phyloP scores from a whole-genome alignment of 805 yeast species.

The Metschnikowia shivogae region DNA sequence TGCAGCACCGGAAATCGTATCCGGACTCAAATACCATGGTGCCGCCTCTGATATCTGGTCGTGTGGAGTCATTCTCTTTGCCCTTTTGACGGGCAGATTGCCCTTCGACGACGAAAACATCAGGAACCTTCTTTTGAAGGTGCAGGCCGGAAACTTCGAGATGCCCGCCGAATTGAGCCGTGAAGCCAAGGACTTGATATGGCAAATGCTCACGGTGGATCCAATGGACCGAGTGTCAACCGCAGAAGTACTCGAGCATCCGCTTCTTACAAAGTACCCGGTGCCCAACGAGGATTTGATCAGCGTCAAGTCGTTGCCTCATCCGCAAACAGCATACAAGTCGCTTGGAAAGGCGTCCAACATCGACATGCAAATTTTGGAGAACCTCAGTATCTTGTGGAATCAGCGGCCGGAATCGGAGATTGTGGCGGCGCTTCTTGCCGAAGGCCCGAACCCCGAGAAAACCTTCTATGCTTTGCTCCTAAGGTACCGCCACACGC shows the following conservation, averaged over 20 bases:
- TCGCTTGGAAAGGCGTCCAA: constrained; percentile 46
- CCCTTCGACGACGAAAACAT: constrained; percentile 84
- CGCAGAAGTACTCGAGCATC: constrained; percentile 57
- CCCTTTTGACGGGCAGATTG: constrained; percentile 71
- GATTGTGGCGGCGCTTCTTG: constrained; percentile 33
- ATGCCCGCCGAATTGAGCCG: constrained; percentile 61
- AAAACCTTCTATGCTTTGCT: constrained; percentile 45
- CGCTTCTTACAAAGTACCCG: constrained; percentile 50
- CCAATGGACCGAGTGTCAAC: constrained; percentile 72
- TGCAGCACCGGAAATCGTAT: constrained; percentile 83
- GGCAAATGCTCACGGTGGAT: constrained; percentile 62
- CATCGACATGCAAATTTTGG: constrained; percentile 50
- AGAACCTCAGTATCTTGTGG: constrained; percentile 55
- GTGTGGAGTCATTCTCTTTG: constrained; percentile 79
- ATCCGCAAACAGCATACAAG: constrained; percentile 49
- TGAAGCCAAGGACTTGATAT: constrained; percentile 66
- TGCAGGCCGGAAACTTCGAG: constrained; percentile 69
- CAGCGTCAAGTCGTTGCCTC: constrained; percentile 47
- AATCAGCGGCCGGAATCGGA: constrained; percentile 47
- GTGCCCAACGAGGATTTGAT: constrained; percentile 43
- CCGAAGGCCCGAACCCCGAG: constrained; percentile 40
- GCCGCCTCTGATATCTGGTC: constrained; percentile 88
- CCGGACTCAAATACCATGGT: constrained; percentile 75
- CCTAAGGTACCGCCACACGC: constrained; percentile 41
- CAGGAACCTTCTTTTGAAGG: constrained; percentile 64